Base-by-base conservation (phyloP, 139 green algal species). In the Nannochloris sp. region DNA sequence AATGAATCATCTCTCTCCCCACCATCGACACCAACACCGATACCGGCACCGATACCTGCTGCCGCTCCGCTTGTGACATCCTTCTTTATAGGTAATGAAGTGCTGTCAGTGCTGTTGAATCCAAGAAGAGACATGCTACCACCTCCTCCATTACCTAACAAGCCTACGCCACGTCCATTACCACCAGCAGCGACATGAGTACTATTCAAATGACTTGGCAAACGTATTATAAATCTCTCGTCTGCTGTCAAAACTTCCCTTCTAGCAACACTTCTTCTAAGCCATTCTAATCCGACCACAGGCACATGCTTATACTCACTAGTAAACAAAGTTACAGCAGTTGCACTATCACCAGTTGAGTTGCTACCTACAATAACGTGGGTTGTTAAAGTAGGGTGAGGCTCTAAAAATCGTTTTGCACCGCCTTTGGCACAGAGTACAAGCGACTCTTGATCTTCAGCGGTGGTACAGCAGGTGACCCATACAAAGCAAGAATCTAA, bases 251-350 rank as follows among this genome's bases (percentile, higher is more conserved):
- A 44, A 34, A 3, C 15, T 54, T 45, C 3, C 15, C 32, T 10
- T 24, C 33, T 39, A 24, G 23, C 6, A 25, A 27, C n/a, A 45
- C 66, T 73, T 27, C 65, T 29, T 10, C 68, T 61, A 29, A 83
- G 59, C 76, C 76, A 83, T 30, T 78, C 68, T 29, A 77, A 35
- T 4, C 29, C 38, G 8, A 82, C 67, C n/a, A 76, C 19, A 15
- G 39, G 13, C 12, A 70, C 61, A 6, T 46, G 24, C 8, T 48
- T 36, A 65, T 77, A 31, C 6, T 38, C 31, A 32, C 38, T n/a
- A 23, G 65, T 3, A 31, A 54, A 67, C 32, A 65, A 32, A 9
- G 55, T 2, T 6, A 74, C 23, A 1, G 61, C 36, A 3, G 24
- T 44, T 3, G 56, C 59, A 60, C 75, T 38, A 33, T 10, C 24